Conservation (phyloP, 441 rosid species). For the Pelargonium myrrhifolium region DNA sequence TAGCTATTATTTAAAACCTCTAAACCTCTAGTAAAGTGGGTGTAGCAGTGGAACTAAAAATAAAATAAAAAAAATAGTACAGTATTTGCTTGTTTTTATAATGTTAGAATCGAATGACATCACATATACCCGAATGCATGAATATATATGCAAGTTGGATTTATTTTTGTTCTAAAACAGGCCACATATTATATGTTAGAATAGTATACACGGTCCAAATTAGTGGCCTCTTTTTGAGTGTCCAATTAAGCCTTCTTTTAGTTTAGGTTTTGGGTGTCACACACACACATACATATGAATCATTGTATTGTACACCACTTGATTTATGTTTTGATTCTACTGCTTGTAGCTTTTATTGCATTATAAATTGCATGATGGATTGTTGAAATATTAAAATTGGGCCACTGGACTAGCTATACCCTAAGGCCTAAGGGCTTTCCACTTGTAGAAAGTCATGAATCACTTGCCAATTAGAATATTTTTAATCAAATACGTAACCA, state of each 20-base stretch:
- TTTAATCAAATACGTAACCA: no score
- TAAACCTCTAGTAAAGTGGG: background rate
- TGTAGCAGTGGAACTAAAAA: no score
- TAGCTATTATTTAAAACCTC: background rate
- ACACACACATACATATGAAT: no score
- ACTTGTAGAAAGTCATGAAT: no score
- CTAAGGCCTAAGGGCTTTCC: no score
- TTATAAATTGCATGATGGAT: no score
- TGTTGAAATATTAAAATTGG: no score
- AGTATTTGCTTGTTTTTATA: background rate
- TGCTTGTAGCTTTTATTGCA: background rate
- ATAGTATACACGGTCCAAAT: background rate
- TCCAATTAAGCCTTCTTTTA: background rate
- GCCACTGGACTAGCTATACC: no score
- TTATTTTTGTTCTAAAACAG: background rate
- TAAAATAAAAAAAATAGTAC: background rate
- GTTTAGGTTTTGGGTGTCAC: no score
- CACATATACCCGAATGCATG: constrained; percentile 2
- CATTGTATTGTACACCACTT: background rate
- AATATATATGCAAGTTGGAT: background rate
- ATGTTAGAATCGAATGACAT: background rate
- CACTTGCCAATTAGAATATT: no score
- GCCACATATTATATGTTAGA: background rate
- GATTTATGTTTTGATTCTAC: background rate
- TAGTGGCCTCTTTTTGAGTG: background rate